Percentiles rank a stretch among this genome's conserved stretches.
Evolutionary conservation across 202 grass and related monocot species (phyloP).

Genomic region (Dendrocalamus latiflorus): DNA sequence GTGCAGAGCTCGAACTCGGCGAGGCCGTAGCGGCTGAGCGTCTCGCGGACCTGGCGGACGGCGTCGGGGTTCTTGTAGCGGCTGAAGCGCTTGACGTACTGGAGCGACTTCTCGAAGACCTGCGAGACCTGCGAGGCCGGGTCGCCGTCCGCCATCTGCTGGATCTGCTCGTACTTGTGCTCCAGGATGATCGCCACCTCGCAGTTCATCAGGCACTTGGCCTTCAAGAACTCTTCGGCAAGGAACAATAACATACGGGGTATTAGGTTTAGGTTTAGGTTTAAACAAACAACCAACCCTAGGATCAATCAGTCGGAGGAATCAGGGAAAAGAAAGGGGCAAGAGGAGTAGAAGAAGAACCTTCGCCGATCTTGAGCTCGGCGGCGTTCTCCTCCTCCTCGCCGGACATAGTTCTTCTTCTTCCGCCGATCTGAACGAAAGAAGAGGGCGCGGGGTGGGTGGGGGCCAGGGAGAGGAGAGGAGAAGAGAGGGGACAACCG

Average conservation of each 20-base stretch:
- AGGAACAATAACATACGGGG: too few species aligned
- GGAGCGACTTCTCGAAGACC: too few species aligned
- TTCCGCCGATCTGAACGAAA: neutral
- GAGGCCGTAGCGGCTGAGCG: too few species aligned
- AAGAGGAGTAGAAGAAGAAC: neutral
- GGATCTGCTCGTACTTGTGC: conserved; percentile 91
- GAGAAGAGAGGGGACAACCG: too few species aligned
- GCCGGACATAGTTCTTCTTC: conserved; percentile 44
- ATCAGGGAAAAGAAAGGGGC: neutral
- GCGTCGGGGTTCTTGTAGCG: too few species aligned
- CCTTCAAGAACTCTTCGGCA: conserved; percentile 84
- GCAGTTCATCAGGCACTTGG: conserved; percentile 97
- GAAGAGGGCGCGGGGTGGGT: too few species aligned
- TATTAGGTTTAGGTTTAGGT: too few species aligned
- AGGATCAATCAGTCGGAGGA: neutral
- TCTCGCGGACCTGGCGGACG: too few species aligned
- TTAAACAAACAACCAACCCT: too few species aligned
- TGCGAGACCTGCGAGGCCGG: conserved; percentile 57
- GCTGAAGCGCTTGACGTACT: too few species aligned
- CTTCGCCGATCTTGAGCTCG: conserved; percentile 90
- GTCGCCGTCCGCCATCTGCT: conserved; percentile 68
- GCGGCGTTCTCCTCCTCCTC: conserved; percentile 93
- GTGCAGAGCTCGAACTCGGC: too few species aligned
- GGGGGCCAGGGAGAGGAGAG: too few species aligned
- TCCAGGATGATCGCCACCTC: conserved; percentile 92